Conservation (phyloP, 768 basidiomycete genomes). For the Gymnopilus dilepis region DNA sequence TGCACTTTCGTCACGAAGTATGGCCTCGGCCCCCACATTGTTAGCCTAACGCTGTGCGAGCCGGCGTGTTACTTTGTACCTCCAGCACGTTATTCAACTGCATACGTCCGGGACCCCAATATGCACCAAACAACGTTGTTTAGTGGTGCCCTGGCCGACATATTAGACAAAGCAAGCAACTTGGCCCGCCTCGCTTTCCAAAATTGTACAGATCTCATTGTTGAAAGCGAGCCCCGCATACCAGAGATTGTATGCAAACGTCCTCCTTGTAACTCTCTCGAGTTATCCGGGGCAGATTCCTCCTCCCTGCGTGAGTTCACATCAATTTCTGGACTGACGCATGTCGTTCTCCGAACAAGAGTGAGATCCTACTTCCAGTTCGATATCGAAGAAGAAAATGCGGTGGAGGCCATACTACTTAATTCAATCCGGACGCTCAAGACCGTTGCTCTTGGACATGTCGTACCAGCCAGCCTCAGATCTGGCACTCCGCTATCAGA, state of each 20-base stretch:
- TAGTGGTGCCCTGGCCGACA: not conserved
- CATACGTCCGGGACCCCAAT: not conserved
- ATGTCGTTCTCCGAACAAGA: too few relatives aligned
- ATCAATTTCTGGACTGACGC: too few relatives aligned
- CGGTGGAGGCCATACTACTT: not conserved
- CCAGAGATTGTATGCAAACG: not conserved
- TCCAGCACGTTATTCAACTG: not conserved
- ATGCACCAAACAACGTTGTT: not conserved
- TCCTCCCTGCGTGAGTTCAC: not conserved
- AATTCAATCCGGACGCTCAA: not conserved
- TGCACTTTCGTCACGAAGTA: not conserved
- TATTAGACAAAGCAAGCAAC: not conserved
- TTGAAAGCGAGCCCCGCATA: not conserved
- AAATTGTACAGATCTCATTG: not conserved
- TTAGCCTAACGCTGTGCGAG: not conserved
- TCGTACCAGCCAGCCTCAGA: not conserved
- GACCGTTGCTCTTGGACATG: not conserved
- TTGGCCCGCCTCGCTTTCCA: not conserved
- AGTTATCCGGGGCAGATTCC: not conserved
- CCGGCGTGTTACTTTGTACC: not conserved
- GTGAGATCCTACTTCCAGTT: not conserved
- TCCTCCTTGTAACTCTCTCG: not conserved
- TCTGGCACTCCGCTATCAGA: not conserved
- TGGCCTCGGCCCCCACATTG: not conserved
- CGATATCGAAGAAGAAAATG: not conserved